Evolutionary conservation across 2,329 filamentous ascomycete genomes (phyloP).

Genomic region (Ramularia collo-cygni): DNA sequence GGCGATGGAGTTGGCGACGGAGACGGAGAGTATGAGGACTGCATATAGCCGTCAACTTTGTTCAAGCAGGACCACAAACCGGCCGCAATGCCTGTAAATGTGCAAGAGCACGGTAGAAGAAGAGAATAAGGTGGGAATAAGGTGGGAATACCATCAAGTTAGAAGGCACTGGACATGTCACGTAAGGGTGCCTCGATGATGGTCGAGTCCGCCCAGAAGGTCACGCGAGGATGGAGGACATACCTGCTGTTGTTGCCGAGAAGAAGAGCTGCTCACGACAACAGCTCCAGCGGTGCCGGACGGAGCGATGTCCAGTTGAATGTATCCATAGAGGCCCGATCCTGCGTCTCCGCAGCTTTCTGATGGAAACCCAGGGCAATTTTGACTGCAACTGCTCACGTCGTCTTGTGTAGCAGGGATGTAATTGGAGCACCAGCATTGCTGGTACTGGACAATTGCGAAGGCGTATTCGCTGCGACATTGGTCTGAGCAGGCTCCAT

Average conservation of each 20-base stretch:
- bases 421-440: conserved; percentile 71
- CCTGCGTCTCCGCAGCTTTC: conserved; percentile 58
- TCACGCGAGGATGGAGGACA: conserved; percentile 5
- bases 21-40: conserved; percentile 16
- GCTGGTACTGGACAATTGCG: conserved; percentile 57
- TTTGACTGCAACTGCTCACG: conserved; percentile 45
- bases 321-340: conserved; percentile 57
- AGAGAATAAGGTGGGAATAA: background rate
- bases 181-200: background rate
- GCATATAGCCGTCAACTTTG: conserved; percentile 10
- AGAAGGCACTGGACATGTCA: background rate
- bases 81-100: conserved; percentile 1
- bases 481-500: conserved; percentile 58
- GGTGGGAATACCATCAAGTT: too few relatives aligned
- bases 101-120: background rate
- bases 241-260: too few relatives aligned
- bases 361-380: conserved; percentile 61
- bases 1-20: conserved; percentile 15
- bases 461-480: conserved; percentile 57
- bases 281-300: conserved; percentile 49
- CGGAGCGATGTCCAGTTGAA: conserved; percentile 47
- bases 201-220: conserved; percentile 7
- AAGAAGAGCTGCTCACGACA: conserved; percentile 17
- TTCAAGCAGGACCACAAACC: conserved; percentile 1
- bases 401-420: conserved; percentile 44